Base-by-base conservation (phyloP, 164 flowering plant genomes). In the Berberis vulgaris region DNA sequence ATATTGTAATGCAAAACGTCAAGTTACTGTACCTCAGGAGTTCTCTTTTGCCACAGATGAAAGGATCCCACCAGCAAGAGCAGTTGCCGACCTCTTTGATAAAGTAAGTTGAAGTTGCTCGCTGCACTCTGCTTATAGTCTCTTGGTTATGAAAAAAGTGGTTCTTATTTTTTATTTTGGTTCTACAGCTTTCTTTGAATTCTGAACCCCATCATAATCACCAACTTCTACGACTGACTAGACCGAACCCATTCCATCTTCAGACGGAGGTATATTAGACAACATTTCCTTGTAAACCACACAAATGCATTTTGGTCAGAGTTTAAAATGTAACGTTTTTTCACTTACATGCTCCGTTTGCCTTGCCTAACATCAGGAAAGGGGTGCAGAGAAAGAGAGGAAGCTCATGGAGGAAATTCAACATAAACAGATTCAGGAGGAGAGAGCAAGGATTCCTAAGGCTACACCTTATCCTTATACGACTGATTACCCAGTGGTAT, bases 391-490 rank as follows among this genome's bases (percentile, higher is more conserved):
- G 73, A 95, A 95, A 74, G 97, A 86, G 68, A 83, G 74, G 69
- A 87, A 65, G 56, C 76, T 89, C 41, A 60, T 74, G 26, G 74
- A 57, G 55, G 97, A 87, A 69, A 52, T 88, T 1, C 26, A 75
- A 59, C 86, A 81, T 55, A 88, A 89, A 73, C 88, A 86, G 72
- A 45, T 80, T 65, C 96, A 89, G 69, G 97, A 87, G 65, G 97
- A 91, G 71, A 75, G 70, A 67, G 88, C 92, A 1, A 83, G 97
- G 67, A 59, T 87, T 59, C 97, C 89, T 1, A 95, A 77, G 79
- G 97, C 99, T 38, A 81, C 69, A 50, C 99, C 99, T 52, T 91
- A 91, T 71, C 99, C 99, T 43, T 95, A 87, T 67, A 89, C 97
- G 6, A 95, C 97, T 60, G 99, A 95, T 61, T 91, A 74, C 66